Conservation (phyloP, 768 basidiomycete species). For the Podaxis pistillaris region DNA sequence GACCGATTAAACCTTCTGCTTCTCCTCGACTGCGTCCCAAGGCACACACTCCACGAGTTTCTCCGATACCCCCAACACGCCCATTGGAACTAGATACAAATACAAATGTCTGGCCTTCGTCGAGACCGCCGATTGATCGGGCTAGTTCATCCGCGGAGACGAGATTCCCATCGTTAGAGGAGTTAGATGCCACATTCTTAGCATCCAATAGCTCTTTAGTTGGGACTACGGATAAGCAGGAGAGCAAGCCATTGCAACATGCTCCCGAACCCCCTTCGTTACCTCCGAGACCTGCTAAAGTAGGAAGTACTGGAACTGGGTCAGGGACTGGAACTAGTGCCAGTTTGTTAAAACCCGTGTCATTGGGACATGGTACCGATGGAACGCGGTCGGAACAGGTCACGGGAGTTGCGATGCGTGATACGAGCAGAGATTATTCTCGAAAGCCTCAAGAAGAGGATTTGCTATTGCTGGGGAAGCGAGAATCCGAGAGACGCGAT, state of each 20-base stretch:
- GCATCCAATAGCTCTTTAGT: constrained; percentile 17
- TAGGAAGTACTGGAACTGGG: constrained; percentile 15
- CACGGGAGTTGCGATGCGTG: constrained; percentile 53
- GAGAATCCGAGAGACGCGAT: neutral
- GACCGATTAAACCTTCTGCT: constrained; percentile 25
- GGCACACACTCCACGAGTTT: constrained; percentile 11
- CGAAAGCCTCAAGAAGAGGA: constrained; percentile 7
- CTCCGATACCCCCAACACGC: constrained; percentile 36
- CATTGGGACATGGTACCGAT: constrained; percentile 25
- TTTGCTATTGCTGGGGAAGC: neutral
- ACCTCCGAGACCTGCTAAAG: constrained; percentile 7
- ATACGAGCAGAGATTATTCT: constrained; percentile 25
- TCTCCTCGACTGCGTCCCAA: constrained; percentile 12
- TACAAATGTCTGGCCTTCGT: constrained; percentile 22
- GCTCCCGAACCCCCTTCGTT: neutral
- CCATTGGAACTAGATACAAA: constrained; percentile 28
- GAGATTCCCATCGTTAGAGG: constrained; percentile 86
- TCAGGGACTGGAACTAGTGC: constrained; percentile 17
- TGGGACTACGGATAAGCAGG: neutral
- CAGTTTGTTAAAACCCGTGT: constrained; percentile 22
- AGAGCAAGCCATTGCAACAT: neutral
- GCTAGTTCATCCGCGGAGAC: constrained; percentile 58
- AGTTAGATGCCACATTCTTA: constrained; percentile 56
- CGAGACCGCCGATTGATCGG: constrained; percentile 25
- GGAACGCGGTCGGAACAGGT: constrained; percentile 56